A percentile compares a stretch with the other conserved stretches of the same genome.
Conservation (phyloP, 257 asterid species). For the Ocimum tenuiflorum region DNA sequence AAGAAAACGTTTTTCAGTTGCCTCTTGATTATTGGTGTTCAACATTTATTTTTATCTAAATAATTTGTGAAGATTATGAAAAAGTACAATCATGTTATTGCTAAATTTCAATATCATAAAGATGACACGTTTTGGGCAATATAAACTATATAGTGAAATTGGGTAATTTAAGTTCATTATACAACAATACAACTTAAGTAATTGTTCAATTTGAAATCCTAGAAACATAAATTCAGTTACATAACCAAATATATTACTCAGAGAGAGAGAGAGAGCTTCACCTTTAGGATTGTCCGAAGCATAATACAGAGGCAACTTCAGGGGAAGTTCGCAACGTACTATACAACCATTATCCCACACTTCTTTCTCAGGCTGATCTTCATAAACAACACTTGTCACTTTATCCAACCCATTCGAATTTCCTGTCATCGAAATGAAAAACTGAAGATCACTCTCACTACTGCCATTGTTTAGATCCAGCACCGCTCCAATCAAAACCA, state of each 20-base stretch:
- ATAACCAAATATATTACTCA: neutral
- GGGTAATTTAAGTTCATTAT: too few relatives aligned
- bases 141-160: neutral
- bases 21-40: neutral
- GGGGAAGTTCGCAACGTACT: conserved; percentile 56
- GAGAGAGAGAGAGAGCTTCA: conserved; percentile 18
- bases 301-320: conserved; percentile 69
- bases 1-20: neutral
- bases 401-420: conserved; percentile 32
- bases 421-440: conserved; percentile 45
- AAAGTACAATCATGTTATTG: neutral
- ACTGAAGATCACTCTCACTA: conserved; percentile 44
- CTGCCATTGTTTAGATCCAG: conserved; percentile 38
- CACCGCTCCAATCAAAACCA: conserved; percentile 53
- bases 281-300: conserved; percentile 45
- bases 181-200: too few relatives aligned
- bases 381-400: conserved; percentile 40
- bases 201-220: neutral
- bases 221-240: neutral
- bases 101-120: neutral
- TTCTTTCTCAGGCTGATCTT: conserved; percentile 65
- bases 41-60: neutral
- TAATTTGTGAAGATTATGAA: neutral
- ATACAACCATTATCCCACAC: conserved; percentile 68
- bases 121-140: neutral